phyloP scores from a whole-genome alignment of 2,329 filamentous ascomycete genomes.

The Aureobasidium sp. region DNA sequence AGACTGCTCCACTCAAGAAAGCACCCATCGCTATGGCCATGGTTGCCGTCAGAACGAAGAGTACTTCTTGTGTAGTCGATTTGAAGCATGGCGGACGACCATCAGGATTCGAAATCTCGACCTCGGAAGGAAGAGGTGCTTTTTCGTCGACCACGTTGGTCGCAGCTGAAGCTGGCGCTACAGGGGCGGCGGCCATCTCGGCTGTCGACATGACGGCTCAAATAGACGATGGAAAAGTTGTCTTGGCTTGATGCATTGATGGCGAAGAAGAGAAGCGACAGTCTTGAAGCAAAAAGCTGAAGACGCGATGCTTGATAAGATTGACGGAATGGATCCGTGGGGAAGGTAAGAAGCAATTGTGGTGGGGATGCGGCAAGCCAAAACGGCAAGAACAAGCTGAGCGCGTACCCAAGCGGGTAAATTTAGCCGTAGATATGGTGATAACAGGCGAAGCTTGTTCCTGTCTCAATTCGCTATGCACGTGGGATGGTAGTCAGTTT shows the following conservation, averaged over 20 bases:
- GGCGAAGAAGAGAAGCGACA: background rate
- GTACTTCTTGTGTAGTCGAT: slow-evolving; percentile 55
- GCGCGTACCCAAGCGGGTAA: background rate
- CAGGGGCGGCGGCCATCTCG: slow-evolving; percentile 1
- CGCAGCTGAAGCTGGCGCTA: background rate
- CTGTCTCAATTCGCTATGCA: background rate
- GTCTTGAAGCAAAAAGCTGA: background rate
- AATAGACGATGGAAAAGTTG: background rate
- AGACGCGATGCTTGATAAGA: slow-evolving; percentile 2
- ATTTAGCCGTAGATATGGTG: background rate
- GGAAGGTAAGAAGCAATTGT: background rate
- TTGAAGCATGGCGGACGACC: slow-evolving; percentile 53
- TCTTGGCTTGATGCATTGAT: background rate
- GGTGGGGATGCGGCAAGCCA: slow-evolving; percentile 4
- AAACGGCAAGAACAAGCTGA: background rate
- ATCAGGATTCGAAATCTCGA: slow-evolving; percentile 1
- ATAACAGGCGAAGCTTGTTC: background rate
- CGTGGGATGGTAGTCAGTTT: background rate
- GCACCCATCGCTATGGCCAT: slow-evolving; percentile 59
- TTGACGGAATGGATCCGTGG: slow-evolving; percentile 5
- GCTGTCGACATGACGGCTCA: background rate
- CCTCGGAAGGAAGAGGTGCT: background rate
- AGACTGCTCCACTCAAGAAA: slow-evolving; percentile 52
- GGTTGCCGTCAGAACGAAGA: slow-evolving; percentile 60
- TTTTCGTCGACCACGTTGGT: background rate